Evolutionary conservation across 2,329 filamentous ascomycete species (phyloP), one percentile per base, ranked within the genome.

Genomic region (Lomentospora prolificans): DNA sequence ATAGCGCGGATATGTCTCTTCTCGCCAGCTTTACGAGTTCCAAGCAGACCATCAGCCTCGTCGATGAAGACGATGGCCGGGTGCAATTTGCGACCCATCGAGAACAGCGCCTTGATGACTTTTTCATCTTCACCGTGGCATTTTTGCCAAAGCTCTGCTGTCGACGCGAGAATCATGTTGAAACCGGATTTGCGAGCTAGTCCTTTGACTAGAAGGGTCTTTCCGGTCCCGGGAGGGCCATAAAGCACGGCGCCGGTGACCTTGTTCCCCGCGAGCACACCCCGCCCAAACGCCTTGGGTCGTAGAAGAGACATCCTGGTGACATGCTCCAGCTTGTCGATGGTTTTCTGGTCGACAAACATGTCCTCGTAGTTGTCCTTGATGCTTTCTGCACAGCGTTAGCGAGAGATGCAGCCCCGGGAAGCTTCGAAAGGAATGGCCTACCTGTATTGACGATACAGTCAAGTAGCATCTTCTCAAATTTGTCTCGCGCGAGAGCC

Each of bases 11-110:
- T 94, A 66, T 94, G 94, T 55, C 91, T 91, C 19, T 89, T 95
- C 58, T 88, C 95, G 25, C 92, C 92, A 69, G 99, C 94, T 55
- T 99, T 92, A 72, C 94, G 89, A 58, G 90, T 95, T 30, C 91
- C 96, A 61, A 94, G 94, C 72, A 99, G 96, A 57, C 94, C 94
- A 69, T 99, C 94, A 64, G 99, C 99, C 72, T 99, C 94, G 67
- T 99, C 94, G 62, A 99, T 97, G 77, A 99, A 99, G 70, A 99
- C 95, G 71, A 99, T 99, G 73, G 94, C 99, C 3, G 94, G 94
- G 0, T 94, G 88, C 71, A 89, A 95, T 77, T 97, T 97, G 57
- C 94, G 84, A n/a, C 94, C 94, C 63, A 89, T 96, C 57, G 90
- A 85, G 66, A 99, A 99, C 53, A 99, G 75, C 70, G 99, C 94